Evolutionary conservation across 1,284 basidiomycete genomes (phyloP), one percentile per base, ranked within the genome.

Genomic region (Abortiporus biennis): DNA sequence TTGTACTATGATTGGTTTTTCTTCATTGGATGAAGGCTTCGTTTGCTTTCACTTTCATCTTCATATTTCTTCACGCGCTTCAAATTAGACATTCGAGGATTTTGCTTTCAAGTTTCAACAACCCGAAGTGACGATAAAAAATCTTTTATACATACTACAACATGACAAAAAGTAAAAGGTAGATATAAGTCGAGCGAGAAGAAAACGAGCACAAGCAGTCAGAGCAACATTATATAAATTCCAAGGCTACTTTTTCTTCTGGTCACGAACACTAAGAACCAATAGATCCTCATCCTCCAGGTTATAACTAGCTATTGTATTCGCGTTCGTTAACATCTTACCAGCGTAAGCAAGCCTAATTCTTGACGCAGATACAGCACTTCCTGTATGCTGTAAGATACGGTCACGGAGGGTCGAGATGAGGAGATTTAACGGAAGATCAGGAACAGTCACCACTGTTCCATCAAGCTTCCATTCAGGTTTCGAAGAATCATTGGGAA

Each of bases 381-480:
- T 87, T 45, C 82, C 86, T 19, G 86, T 81, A 36, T 80, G 74
- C 50, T 80, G 76, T 51, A 87, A 68, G 44, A 95, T 88, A 40
- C 89, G 80, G 59, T 95, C 92, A 43, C 93, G 81, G 19, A 97
- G 68, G 3, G 88, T 86, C 12, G 88, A 90, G 43, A 95, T 85
- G 37, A 92, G 68, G 36, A 89, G 66, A 44, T 77, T 89, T 54
- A 94, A 75, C 3, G 89, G 85, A 23, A 95, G 63, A 47, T 94
- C 91, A 1, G 80, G 74, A 41, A 97, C 72, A 6, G 76, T 78
- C 43, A 93, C 76, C 30, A 81, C 66, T 39, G 70, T 72, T 0
- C 93, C 93, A 54, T 95, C 80, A 43, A 96, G 72, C 56, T 92
- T 92, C 89, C 87, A 94, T 63, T 94, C 92, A 0, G 92, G 83